Evolutionary conservation across 2,329 filamentous ascomycete species (phyloP).

Genomic region (Cladophialophora chaetospira): DNA sequence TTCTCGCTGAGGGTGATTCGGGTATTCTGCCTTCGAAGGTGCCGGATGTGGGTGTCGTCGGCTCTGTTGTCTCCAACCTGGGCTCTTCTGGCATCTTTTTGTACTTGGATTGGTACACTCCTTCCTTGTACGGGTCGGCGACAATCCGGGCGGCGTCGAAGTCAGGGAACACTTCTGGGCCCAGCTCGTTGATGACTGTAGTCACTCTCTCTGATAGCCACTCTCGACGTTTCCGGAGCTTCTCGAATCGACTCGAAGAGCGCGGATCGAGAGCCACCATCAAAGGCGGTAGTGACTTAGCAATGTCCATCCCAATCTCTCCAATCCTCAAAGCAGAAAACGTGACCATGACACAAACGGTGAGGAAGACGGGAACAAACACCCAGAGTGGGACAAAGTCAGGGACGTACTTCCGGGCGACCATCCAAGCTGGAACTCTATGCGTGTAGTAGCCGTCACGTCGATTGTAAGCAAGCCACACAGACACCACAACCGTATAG

Average conservation of each 20-base stretch:
- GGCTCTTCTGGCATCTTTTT: slow-evolving; percentile 31
- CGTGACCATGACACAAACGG: slow-evolving; percentile 83
- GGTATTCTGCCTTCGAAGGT: slow-evolving; percentile 33
- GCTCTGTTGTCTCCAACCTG: slow-evolving; percentile 39
- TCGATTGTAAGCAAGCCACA: slow-evolving; percentile 78
- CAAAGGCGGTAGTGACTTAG: slow-evolving; percentile 89
- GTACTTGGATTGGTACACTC: slow-evolving; percentile 34
- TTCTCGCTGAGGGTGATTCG: slow-evolving; percentile 32
- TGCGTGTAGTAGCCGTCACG: slow-evolving; percentile 78
- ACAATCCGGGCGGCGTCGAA: slow-evolving; percentile 78
- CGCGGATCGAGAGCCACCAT: slow-evolving; percentile 81
- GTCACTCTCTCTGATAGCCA: slow-evolving; percentile 81
- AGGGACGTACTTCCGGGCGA: slow-evolving; percentile 68
- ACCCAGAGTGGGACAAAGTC: slow-evolving; percentile 77
- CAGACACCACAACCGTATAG: slow-evolving; percentile 73
- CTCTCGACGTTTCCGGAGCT: slow-evolving; percentile 71
- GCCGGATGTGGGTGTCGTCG: slow-evolving; percentile 33
- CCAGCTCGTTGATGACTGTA: slow-evolving; percentile 89
- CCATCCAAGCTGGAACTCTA: slow-evolving; percentile 76
- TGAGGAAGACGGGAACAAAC: slow-evolving; percentile 72
- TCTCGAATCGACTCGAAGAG: slow-evolving; percentile 79
- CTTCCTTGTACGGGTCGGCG: slow-evolving; percentile 51
- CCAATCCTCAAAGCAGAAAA: slow-evolving; percentile 93
- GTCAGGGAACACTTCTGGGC: slow-evolving; percentile 95
- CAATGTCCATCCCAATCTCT: slow-evolving; percentile 97